Base-by-base conservation (phyloP, 345 rosid species). In the Sapria himalayana region DNA sequence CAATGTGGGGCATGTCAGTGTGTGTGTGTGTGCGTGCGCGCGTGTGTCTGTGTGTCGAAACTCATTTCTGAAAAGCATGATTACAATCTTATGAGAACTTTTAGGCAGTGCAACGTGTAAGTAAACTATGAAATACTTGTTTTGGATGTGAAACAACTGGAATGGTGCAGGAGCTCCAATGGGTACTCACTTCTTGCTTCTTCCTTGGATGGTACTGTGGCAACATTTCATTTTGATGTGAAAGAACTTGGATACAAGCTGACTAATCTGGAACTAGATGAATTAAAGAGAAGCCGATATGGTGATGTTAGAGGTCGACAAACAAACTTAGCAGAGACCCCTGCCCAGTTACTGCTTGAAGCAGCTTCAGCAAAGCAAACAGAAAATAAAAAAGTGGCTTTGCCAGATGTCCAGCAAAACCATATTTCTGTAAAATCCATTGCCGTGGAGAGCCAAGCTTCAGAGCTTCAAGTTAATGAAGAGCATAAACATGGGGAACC, bases 141-240 rank as follows among this genome's bases (percentile, higher is more conserved):
- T n/a, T n/a, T n/a, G n/a, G n/a, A n/a, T n/a, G n/a, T n/a, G n/a
- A n/a, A n/a, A n/a, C n/a, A n/a, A n/a, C n/a, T n/a, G n/a, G n/a
- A n/a, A n/a, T n/a, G n/a, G n/a, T n/a, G n/a, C 78, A 91, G 99
- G 99, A 84, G 99, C 57, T 86, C 95, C 3, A 93, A 80, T 66
- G 99, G 99, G 19, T 91, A 73, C 64, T 79, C 95, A 29, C 86
- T 91, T 41, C 80, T 91, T 51, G 86, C 93, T 22, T 91, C 95
- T 62, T 91, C 99, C 65, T 64, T 91, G 75, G 99, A 80, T 24
- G 99, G 99, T 46, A 74, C 99, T 15, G 85, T 75, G 39, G 92
- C 99, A 35, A 70, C 85, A 37, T 75, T 77, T 48, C 95, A 77
- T 64, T 91, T 84, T 64, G 92, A 91, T 32, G 64, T 40, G 9